phyloP scores from a whole-genome alignment of 495 filamentous ascomycete species.

The Penicillium subrubescens region DNA sequence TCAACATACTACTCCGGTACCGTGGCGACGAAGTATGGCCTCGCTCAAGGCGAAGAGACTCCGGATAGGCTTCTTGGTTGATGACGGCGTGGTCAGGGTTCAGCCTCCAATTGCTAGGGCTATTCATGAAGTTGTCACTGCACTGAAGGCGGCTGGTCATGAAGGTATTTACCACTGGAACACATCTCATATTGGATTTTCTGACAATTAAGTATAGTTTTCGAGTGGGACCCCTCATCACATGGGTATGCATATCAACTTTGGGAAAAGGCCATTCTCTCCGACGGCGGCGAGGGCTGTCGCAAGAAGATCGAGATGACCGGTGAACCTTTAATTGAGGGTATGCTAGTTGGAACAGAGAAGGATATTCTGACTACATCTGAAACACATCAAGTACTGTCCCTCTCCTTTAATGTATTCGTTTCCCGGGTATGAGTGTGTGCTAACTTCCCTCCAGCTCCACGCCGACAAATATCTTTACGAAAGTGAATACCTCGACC shows the following conservation, averaged over 20 bases:
- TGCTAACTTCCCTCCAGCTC: slow-evolving; percentile 21
- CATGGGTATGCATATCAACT: slow-evolving; percentile 35
- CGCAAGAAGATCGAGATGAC: slow-evolving; percentile 50
- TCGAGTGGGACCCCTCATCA: slow-evolving; percentile 45
- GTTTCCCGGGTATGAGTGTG: not conserved
- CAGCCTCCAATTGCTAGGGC: slow-evolving; percentile 55
- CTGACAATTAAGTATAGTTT: slow-evolving; percentile 29
- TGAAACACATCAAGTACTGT: slow-evolving; percentile 29
- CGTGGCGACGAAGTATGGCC: slow-evolving; percentile 43
- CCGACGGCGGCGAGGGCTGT: slow-evolving; percentile 60
- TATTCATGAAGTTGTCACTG: slow-evolving; percentile 42
- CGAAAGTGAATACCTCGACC: slow-evolving; percentile 38
- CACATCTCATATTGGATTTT: not conserved
- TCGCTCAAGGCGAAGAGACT: slow-evolving; percentile 33
- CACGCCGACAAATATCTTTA: slow-evolving; percentile 38
- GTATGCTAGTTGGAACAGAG: slow-evolving; percentile 44
- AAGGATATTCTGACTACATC: slow-evolving; percentile 33
- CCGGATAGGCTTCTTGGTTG: slow-evolving; percentile 53
- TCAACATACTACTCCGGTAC: slow-evolving; percentile 43
- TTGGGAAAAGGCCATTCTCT: slow-evolving; percentile 57
- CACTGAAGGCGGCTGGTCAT: slow-evolving; percentile 46
- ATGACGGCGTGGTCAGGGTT: slow-evolving; percentile 57
- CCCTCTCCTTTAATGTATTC: not conserved
- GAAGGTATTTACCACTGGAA: slow-evolving; percentile 34
- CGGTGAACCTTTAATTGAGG: slow-evolving; percentile 59